phyloP scores from a whole-genome alignment of 768 basidiomycete genomes.

The Chalciporus piperatus region DNA sequence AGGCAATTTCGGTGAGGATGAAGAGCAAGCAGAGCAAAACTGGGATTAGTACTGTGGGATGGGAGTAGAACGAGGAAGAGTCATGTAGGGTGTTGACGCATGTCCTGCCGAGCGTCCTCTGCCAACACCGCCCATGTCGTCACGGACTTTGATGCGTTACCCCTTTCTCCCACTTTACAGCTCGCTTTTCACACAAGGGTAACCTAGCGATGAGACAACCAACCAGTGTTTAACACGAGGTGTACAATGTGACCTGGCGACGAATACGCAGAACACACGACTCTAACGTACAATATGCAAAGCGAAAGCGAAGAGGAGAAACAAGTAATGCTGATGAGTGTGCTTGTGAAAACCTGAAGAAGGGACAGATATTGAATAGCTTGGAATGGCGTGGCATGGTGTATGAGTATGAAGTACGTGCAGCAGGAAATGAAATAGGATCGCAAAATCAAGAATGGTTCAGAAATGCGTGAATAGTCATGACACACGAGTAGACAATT shows the following conservation, averaged over 20 bases:
- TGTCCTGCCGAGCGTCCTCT: conserved; percentile 5
- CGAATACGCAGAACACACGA: conserved; percentile 27
- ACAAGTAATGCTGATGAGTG: conserved; percentile 28
- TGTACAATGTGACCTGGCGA: conserved; percentile 15
- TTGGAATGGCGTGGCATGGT: conserved; percentile 28
- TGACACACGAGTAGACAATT: conserved; percentile 44
- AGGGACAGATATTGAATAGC: conserved; percentile 22
- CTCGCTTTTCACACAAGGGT: neutral
- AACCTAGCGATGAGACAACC: neutral
- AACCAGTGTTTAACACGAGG: conserved; percentile 3
- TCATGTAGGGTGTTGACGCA: neutral
- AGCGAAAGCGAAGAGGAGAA: conserved; percentile 14
- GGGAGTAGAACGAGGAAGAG: neutral
- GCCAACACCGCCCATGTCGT: neutral
- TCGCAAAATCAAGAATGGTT: conserved; percentile 23
- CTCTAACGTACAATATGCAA: conserved; percentile 47
- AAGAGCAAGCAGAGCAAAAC: neutral
- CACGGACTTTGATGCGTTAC: neutral
- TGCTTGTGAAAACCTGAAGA: conserved; percentile 25
- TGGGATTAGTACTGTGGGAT: neutral
- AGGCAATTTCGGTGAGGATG: neutral
- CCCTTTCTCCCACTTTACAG: neutral
- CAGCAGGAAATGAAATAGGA: conserved; percentile 32
- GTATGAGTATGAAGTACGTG: conserved; percentile 34
- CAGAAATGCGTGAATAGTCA: conserved; percentile 23